Evolutionary conservation across 2,329 filamentous ascomycete genomes (phyloP).

Genomic region (Pseudogymnoascus sp.): DNA sequence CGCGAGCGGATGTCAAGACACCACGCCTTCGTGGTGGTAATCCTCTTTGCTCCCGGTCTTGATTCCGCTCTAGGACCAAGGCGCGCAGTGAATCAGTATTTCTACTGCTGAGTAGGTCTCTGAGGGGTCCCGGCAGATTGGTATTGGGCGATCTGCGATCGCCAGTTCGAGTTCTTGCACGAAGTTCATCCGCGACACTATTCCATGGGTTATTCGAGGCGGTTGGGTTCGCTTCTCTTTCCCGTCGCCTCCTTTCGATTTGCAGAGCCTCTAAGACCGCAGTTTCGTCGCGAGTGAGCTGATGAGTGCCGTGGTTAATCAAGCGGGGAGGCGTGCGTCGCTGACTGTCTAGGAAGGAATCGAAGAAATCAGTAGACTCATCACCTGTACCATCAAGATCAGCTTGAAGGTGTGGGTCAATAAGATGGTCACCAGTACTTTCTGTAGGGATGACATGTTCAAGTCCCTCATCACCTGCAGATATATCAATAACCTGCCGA

Average conservation of each 20-base stretch:
- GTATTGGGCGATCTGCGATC: slow-evolving; percentile 20
- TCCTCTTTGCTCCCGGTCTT: slow-evolving; percentile 25
- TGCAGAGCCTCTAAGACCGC: slow-evolving; percentile 50
- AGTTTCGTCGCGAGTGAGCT: slow-evolving; percentile 45
- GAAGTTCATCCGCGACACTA: slow-evolving; percentile 14
- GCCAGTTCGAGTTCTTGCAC: slow-evolving; percentile 13
- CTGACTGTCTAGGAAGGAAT: background rate
- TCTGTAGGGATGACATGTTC: slow-evolving; percentile 23
- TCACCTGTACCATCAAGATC: background rate
- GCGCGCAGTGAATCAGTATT: slow-evolving; percentile 25
- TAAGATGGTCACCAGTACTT: slow-evolving; percentile 16
- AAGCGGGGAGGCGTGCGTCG: background rate
- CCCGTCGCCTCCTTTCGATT: slow-evolving; percentile 41
- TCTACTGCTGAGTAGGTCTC: slow-evolving; percentile 27
- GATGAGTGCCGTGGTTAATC: background rate
- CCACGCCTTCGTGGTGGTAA: slow-evolving; percentile 22
- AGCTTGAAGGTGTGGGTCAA: slow-evolving; percentile 23
- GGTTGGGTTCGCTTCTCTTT: slow-evolving; percentile 22
- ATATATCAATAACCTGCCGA: slow-evolving; percentile 62
- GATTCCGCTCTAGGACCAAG: slow-evolving; percentile 30
- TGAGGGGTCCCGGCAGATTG: slow-evolving; percentile 22
- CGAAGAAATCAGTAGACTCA: background rate
- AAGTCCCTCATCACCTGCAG: slow-evolving; percentile 47
- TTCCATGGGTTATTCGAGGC: slow-evolving; percentile 2
- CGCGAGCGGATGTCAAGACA: slow-evolving; percentile 18